Evolutionary conservation across 2,329 filamentous ascomycete genomes (phyloP).

Genomic region (Monosporascus sp.): DNA sequence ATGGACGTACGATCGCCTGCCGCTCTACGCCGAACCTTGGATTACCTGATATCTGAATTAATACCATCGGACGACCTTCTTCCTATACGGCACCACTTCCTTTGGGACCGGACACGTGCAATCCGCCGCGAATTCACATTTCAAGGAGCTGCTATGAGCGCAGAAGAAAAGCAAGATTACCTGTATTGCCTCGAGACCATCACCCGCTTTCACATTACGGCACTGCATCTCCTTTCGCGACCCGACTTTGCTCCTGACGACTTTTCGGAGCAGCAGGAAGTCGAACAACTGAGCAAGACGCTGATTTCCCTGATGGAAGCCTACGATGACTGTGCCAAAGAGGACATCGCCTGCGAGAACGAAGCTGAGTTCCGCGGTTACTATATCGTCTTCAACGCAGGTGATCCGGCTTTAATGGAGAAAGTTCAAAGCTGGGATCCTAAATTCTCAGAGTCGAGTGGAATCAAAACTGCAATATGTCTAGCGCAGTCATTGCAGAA

Average conservation of each 20-base stretch:
- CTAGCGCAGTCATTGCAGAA: slow-evolving; percentile 58
- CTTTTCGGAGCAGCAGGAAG: slow-evolving; percentile 62
- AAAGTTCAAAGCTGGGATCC: slow-evolving; percentile 51
- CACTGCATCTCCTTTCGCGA: slow-evolving; percentile 57
- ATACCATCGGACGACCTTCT: slow-evolving; percentile 51
- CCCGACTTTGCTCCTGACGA: slow-evolving; percentile 51
- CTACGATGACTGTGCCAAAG: slow-evolving; percentile 60
- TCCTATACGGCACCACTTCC: slow-evolving; percentile 53
- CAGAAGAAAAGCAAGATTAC: slow-evolving; percentile 52
- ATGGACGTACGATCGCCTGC: slow-evolving; percentile 61
- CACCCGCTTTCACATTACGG: slow-evolving; percentile 60
- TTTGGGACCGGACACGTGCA: slow-evolving; percentile 64
- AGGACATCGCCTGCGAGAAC: slow-evolving; percentile 53
- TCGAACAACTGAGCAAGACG: slow-evolving; percentile 62
- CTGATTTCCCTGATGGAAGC: slow-evolving; percentile 60
- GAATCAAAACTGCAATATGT: slow-evolving; percentile 56
- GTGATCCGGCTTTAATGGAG: slow-evolving; percentile 53
- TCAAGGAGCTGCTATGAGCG: slow-evolving; percentile 52
- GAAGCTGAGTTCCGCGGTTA: slow-evolving; percentile 64
- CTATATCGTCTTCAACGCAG: slow-evolving; percentile 57
- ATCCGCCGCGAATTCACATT: slow-evolving; percentile 66
- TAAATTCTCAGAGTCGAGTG: slow-evolving; percentile 50
- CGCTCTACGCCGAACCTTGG: slow-evolving; percentile 53
- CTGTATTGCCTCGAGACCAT: slow-evolving; percentile 63
- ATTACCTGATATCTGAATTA: slow-evolving; percentile 59